Base-by-base conservation (phyloP, 352 stramenopile genomes). In the Globisporangium heterothallicum region DNA sequence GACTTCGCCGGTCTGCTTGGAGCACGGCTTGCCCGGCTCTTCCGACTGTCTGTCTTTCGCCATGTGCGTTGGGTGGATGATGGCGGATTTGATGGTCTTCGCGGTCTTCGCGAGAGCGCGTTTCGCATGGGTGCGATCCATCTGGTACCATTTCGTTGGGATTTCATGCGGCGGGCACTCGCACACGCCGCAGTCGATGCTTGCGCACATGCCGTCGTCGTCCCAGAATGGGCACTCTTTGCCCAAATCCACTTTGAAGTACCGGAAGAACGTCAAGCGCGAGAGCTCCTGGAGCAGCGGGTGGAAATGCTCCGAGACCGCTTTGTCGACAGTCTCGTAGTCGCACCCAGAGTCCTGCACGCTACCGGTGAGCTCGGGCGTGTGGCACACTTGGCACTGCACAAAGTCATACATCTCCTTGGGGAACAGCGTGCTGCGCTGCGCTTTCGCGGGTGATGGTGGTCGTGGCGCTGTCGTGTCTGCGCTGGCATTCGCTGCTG, bases 211-310 rank as follows among this genome's bases (percentile, higher is more conserved):
- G 42, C 86, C 86, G 48, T 97, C 89, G 59, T 95, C 85, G 27
- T 92, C 66, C 89, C 89, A 97, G 59, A 90, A 95, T 0, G 85
- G 85, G 48, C 91, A 97, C 43, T 87, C 67, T 36, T 88, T 88
- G 47, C 81, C 81, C 40, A 97, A 67, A 62, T 97, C 87, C 24
- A 96, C 87, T 50, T 96, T 94, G 58, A 96, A 97, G 73, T 96
- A 97, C 35, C 88, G 88, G 62, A 97, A 97, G 68, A 97, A 97
- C 13, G 76, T 87, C 45, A 88, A 70, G 40, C 69, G 69, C 26
- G 82, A 86, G 25, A 94, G 71, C 50, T 92, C 82, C 21, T 84
- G 52, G 6, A 94, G 66, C 24, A 92, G 68, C 45, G 84, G 83
- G 40, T 92, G 80, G 53, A 94, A 93, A 63, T 92, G 77, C 58